Evolutionary conservation across 2,329 filamentous ascomycete genomes (phyloP).

Genomic region (Curvularia hawaiiensis): DNA sequence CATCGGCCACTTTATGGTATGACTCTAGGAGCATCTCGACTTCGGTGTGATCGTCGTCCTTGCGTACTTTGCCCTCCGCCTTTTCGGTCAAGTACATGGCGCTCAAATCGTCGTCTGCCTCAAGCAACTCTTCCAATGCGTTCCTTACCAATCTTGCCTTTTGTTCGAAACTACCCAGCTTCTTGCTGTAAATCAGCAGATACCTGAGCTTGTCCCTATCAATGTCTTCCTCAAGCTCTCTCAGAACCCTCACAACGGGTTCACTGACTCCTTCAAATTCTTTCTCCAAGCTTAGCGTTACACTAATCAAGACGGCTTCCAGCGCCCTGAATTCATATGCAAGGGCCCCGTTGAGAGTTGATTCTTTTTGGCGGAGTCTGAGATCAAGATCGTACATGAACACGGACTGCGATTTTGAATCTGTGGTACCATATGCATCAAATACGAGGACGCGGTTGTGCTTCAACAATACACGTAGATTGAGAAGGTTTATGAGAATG

Average conservation of each 20-base stretch:
- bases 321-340: constrained; percentile 96
- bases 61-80: constrained; percentile 70
- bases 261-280: constrained; percentile 95
- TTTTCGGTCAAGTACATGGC: constrained; percentile 97
- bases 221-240: constrained; percentile 94
- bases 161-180: constrained; percentile 95
- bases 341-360: constrained; percentile 59
- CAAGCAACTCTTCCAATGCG: constrained; percentile 91
- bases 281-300: constrained; percentile 87
- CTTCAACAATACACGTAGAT: constrained; percentile 94
- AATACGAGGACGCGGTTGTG: constrained; percentile 93
- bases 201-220: constrained; percentile 91
- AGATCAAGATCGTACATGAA: constrained; percentile 98
- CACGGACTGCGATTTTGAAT: constrained; percentile 91
- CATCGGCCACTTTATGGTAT: constrained; percentile 96
- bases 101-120: constrained; percentile 93
- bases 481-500: constrained; percentile 94
- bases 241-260: constrained; percentile 85
- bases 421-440: constrained; percentile 92
- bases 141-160: constrained; percentile 93
- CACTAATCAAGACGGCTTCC: constrained; percentile 92
- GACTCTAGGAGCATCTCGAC: constrained; percentile 96
- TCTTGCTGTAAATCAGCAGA: constrained; percentile 92
- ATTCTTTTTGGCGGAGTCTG: constrained; percentile 81
- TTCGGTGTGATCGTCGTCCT: constrained; percentile 89